Evolutionary conservation across 768 basidiomycete species (phyloP), one percentile per base, ranked within the genome.

Genomic region (Strobilomyces dryophilus): DNA sequence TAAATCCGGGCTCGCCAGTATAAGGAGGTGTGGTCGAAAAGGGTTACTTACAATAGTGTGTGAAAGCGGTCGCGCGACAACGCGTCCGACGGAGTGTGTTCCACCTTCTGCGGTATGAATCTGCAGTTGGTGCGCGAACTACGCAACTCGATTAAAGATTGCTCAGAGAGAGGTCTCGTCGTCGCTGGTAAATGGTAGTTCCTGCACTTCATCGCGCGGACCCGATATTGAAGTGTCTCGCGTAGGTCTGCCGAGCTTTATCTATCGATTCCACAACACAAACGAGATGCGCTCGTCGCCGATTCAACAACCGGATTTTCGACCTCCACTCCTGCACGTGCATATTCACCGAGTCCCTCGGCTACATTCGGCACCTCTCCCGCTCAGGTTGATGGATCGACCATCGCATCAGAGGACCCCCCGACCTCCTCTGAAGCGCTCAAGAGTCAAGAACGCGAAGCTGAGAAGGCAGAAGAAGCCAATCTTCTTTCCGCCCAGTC

Each of bases 131-230:
- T 82, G n/a, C 68, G 71, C 18, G 82, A 82, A 21, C 64, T 93
- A 48, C 76, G 85, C 26, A 68, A 66, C 37, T 83, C 89, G 6
- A 77, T 85, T 51, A 80, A 76, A 53, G 87, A 92, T 63, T 92
- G 89, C 59, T 75, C 85, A 17, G 84, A 87, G 26, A 74, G 89
- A 66, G 87, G 89, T 3, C 71, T 93, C 37, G 67, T 74, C 15
- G 75, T 79, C 27, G 87, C 89, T 49, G 79, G 87, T 32, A 92
- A 90, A 76, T 92, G 90, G 90, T 91, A 64, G 52, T 76, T 59
- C 49, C 57, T 52, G 35, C 42, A 37, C 43, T 47, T 52, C 43
- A 39, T 49, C 58, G 9, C 50, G 41, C 31, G 45, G 51, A 40
- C 46, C 35, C 56, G 21, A 56, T 52, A 45, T 58, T 60, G 57